Evolutionary conservation across 306 rosid genomes (phyloP).

Genomic region (Lupinus albus): DNA sequence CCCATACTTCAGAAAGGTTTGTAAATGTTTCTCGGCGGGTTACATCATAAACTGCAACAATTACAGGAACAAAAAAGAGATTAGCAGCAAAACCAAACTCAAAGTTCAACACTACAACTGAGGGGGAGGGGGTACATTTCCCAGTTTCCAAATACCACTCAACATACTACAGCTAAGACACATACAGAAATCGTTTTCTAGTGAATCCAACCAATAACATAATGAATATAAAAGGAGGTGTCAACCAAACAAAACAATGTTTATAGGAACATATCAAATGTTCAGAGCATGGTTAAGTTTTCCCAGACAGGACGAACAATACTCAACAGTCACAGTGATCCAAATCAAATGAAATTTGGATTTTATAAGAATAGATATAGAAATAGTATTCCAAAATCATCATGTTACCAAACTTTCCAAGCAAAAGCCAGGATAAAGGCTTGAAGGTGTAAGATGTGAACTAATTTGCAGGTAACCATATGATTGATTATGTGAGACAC

Average conservation of each 20-base stretch:
- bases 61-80: slow-evolving; percentile 32
- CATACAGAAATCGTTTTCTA: slow-evolving; percentile 8
- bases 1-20: slow-evolving; percentile 89
- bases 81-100: slow-evolving; percentile 24
- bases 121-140: slow-evolving; percentile 21
- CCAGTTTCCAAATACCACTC: slow-evolving; percentile 30
- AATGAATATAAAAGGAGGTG: slow-evolving; percentile 13
- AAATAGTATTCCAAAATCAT: slow-evolving; percentile 4
- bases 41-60: slow-evolving; percentile 79
- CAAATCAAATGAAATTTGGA: slow-evolving; percentile 1
- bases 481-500: not conserved
- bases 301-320: slow-evolving; percentile 5
- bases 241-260: slow-evolving; percentile 28
- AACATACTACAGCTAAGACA: slow-evolving; percentile 21
- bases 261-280: slow-evolving; percentile 26
- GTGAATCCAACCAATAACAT: not conserved
- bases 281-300: not conserved
- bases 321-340: slow-evolving; percentile 14
- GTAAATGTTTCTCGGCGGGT: slow-evolving; percentile 93
- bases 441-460: not conserved
- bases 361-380: slow-evolving; percentile 10
- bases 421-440: slow-evolving; percentile 1
- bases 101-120: slow-evolving; percentile 16
- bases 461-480: not conserved
- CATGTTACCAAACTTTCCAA: slow-evolving; percentile 24